Base-by-base conservation (phyloP, 768 basidiomycete genomes). In the Pleurotus platypus region DNA sequence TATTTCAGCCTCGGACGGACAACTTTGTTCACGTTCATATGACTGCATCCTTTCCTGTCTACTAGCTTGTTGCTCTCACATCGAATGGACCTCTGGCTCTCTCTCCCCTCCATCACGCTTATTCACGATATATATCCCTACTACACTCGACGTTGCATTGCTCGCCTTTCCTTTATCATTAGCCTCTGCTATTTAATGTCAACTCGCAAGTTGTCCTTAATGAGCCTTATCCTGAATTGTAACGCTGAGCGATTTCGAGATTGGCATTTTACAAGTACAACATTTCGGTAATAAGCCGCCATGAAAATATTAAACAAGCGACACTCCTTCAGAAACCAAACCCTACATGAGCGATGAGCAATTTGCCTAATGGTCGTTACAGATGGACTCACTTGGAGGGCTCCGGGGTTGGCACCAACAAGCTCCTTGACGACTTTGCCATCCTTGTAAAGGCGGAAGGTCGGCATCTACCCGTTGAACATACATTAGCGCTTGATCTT, bases 381-480 rank as follows among this genome's bases (percentile, higher is more conserved):
- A 11, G 9, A 35, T 9, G 30, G 8, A 60, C 72, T 56, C 40
- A 82, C 82, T 69, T 78, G 39, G 37, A 84, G 73, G 3, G 30
- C 62, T 0, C 38, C 2, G 3, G 79, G 77, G 57, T 67, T 67
- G 3, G 85, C 84, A 20, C 86, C 85, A 15, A 82, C 75, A 20
- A 82, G 45, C 1, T 75, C 72, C 0, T 62, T 61, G 2, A 63
- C 9, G 55, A 74, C 75, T 12, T 66, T 45, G 5, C 75, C 76
- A 46, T 70, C 59, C 61, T 75, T 68, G 67, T 72, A 77, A 0
- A 69, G 49, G n/a, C 67, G 54, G 62, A 78, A 78, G 0, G 76
- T 76, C 2, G 78, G 67, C 65, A 68, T 68, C 65, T 68, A 47
- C 5, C 2, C 8, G 20, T 5, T 11, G 6, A 49, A 12, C 11